Evolutionary conservation across 352 stramenopile species (phyloP), one percentile per base, ranked within the genome.

Genomic region (Phytophthora cryptogea): DNA sequence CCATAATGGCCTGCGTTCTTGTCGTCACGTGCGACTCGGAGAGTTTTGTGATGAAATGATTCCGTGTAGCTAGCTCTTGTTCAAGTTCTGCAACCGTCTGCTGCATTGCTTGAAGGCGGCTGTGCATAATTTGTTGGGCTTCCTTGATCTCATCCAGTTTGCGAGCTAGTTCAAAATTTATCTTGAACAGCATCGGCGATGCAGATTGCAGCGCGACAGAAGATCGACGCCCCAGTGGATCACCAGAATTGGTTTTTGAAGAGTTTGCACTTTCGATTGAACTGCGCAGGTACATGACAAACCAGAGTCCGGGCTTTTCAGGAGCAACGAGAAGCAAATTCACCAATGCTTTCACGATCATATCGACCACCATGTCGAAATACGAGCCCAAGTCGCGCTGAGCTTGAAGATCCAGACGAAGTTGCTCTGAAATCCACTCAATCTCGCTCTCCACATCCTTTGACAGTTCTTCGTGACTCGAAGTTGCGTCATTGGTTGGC

Each of bases 1-100:
- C 63, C 75, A 90, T 89, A 59, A 91, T 88, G 1, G 74, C 69
- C 9, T 85, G 72, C 8, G 86, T 90, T 8, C 85, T 80, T 27
- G 62, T 78, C 8, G 80, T 91, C n/a, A 78, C 56, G 52, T 81
- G 67, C 0, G 56, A 59, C 11, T 59, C 32, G 1, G 70, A 85
- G 3, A 90, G 74, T 28, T 80, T 85, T 6, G 61, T 46, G 39
- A 92, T 83, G 54, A 86, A 88, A 8, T 45, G 63, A 26, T 81
- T 74, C 3, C 86, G 78, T 9, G 63, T 45, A 5, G 54, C 51
- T 16, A 91, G 30, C 37, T 90, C 83, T 6, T 68, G 49, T 3
- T 64, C n/a, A 0, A 89, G 55, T 5, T 75, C 55, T 0, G 16
- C 5, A 4, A 69, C 44, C 1, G 54, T 51, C 5, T 46, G 36